A percentile compares a stretch with the other conserved stretches of the same genome.
phyloP scores from a whole-genome alignment of 768 basidiomycete genomes.

The Suillus tomentosus region DNA sequence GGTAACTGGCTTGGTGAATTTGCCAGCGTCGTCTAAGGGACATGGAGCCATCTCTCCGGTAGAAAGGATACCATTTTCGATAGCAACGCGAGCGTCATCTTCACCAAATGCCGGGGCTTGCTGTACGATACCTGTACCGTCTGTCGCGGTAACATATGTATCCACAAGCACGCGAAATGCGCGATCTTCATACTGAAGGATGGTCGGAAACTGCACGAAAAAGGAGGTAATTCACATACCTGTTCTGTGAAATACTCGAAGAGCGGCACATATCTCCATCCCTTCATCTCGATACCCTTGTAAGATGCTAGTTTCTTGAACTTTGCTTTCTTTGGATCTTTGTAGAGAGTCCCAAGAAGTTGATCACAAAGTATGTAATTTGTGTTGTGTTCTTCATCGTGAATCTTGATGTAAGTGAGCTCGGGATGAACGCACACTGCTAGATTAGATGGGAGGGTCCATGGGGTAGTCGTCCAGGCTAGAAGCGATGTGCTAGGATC shows the following conservation, averaged over 20 bases:
- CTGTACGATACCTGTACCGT: slow-evolving; percentile 98
- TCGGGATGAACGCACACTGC: slow-evolving; percentile 96
- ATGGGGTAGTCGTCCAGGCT: slow-evolving; percentile 99
- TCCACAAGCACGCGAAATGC: slow-evolving; percentile 90
- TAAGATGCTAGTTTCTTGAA: slow-evolving; percentile 89
- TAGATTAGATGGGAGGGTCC: slow-evolving; percentile 96
- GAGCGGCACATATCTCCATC: slow-evolving; percentile 92
- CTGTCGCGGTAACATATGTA: slow-evolving; percentile 88
- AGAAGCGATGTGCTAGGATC: slow-evolving; percentile 88
- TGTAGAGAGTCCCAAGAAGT: slow-evolving; percentile 86
- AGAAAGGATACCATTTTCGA: slow-evolving; percentile 79
- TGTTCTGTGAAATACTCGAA: slow-evolving; percentile 97
- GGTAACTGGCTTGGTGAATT: slow-evolving; percentile 85
- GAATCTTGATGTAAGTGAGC: slow-evolving; percentile 94
- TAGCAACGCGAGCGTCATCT: slow-evolving; percentile 94
- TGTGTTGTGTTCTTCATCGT: slow-evolving; percentile 81
- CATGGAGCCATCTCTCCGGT: slow-evolving; percentile 95
- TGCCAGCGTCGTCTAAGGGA: slow-evolving; percentile 88
- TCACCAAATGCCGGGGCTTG: slow-evolving; percentile 99
- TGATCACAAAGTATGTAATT: slow-evolving; percentile 93
- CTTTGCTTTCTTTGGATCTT: slow-evolving; percentile 96
- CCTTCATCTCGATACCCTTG: slow-evolving; percentile 91
- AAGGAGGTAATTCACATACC: slow-evolving; percentile 44
- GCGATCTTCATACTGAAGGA: slow-evolving; percentile 77
- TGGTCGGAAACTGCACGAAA: not conserved